Evolutionary conservation across 371 early-diverging fungal species (phyloP).

Genomic region (Mucor plumbeus): DNA sequence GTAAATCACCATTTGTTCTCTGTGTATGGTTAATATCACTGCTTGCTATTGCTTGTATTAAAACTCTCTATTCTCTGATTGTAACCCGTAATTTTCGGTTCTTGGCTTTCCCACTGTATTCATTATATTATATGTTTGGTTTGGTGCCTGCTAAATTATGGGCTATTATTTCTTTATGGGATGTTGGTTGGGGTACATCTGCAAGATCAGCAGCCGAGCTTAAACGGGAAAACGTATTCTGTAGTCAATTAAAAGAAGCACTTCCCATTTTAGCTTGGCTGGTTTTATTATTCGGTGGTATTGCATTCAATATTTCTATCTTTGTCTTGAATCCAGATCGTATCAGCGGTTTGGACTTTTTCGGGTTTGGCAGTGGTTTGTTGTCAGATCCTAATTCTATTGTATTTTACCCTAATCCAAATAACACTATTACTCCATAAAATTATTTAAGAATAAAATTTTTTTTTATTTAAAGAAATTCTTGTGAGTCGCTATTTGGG

Average conservation of each 20-base stretch:
- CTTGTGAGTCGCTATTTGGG: no score
- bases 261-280: conserved; percentile 49
- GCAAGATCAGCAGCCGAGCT: conserved; percentile 52
- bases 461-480: not conserved
- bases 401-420: conserved; percentile 49
- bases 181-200: conserved; percentile 67
- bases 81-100: conserved; percentile 50
- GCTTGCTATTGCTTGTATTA: conserved; percentile 50
- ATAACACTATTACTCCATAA: not conserved
- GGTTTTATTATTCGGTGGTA: conserved; percentile 35
- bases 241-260: conserved; percentile 44
- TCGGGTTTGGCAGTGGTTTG: conserved; percentile 11
- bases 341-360: conserved; percentile 23
- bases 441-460: not conserved
- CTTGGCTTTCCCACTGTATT: conserved; percentile 58
- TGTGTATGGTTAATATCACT: conserved; percentile 57
- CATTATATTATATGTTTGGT: conserved; percentile 59
- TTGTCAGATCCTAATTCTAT: conserved; percentile 39
- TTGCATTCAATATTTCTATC: conserved; percentile 36
- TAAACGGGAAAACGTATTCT: conserved; percentile 42
- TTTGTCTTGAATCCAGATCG: conserved; percentile 31
- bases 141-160: conserved; percentile 64
- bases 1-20: conserved; percentile 43
- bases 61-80: conserved; percentile 51
- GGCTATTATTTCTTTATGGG: conserved; percentile 64